phyloP scores from a whole-genome alignment of 257 asterid species.

The Linaria vulgaris region DNA sequence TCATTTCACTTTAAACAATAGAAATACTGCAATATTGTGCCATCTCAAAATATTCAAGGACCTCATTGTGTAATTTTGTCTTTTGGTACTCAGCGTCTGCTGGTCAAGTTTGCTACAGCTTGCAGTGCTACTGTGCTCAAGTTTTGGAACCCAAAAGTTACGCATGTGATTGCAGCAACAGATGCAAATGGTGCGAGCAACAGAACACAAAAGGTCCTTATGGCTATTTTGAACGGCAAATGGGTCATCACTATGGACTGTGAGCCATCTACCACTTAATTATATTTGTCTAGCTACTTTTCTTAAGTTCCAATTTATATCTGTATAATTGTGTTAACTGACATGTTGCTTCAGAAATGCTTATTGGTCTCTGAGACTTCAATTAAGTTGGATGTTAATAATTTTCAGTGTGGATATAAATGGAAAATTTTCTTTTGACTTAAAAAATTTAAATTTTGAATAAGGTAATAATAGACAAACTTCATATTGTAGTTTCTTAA shows the following conservation, averaged over 20 bases:
- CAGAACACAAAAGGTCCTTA: conserved; percentile 80
- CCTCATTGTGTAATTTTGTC: conserved; percentile 22
- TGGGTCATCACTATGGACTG: conserved; percentile 84
- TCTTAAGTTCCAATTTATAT: no score
- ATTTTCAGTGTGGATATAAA: no score
- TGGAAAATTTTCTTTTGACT: no score
- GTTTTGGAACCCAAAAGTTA: conserved; percentile 69
- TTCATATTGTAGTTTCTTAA: no score
- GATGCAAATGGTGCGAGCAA: conserved; percentile 79
- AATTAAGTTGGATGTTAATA: no score
- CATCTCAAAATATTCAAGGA: conserved; percentile 7
- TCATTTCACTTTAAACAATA: not conserved
- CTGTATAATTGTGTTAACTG: no score
- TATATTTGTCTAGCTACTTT: no score
- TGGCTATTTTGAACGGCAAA: conserved; percentile 83
- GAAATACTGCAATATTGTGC: conserved; percentile 7
- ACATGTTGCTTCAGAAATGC: no score
- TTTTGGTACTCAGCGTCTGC: conserved; percentile 44
- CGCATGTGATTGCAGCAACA: conserved; percentile 85
- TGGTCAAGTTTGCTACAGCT: conserved; percentile 51
- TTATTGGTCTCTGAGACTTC: no score
- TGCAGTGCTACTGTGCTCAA: conserved; percentile 73
- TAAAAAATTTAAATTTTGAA: no score
- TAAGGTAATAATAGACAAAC: no score
- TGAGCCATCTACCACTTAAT: conserved; percentile 38